Conservation (phyloP, 2,329 filamentous ascomycete species). For the Alternaria rosae region DNA sequence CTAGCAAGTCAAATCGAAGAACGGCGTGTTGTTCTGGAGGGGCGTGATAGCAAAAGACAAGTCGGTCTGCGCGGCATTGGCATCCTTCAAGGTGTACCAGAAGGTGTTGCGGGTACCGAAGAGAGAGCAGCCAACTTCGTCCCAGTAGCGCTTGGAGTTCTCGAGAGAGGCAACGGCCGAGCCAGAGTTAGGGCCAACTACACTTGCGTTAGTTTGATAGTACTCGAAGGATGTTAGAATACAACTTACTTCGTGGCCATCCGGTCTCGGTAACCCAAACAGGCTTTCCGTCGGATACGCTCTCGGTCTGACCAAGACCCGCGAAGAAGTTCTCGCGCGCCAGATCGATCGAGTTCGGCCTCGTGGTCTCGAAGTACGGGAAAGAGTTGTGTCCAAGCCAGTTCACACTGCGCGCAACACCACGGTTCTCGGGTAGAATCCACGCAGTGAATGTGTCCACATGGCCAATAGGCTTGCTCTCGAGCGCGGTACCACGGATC, state of each 20-base stretch:
- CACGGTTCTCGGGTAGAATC: constrained; percentile 74
- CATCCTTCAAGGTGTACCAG: constrained; percentile 44
- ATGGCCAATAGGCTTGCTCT: constrained; percentile 72
- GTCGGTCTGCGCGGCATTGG: constrained; percentile 54
- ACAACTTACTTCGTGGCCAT: constrained; percentile 63
- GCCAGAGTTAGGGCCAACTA: constrained; percentile 31
- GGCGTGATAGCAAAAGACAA: constrained; percentile 62
- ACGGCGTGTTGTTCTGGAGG: constrained; percentile 59
- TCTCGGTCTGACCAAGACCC: constrained; percentile 67
- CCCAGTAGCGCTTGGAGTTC: constrained; percentile 39
- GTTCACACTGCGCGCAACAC: constrained; percentile 72
- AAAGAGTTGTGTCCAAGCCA: constrained; percentile 86
- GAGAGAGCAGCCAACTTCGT: constrained; percentile 37
- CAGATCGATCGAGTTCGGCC: constrained; percentile 62
- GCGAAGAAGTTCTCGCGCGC: constrained; percentile 71
- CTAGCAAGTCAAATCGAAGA: constrained; percentile 62
- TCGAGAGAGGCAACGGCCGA: constrained; percentile 33
- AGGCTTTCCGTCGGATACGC: constrained; percentile 68
- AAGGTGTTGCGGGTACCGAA: constrained; percentile 37
- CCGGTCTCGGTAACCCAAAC: constrained; percentile 90
- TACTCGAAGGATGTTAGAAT: too few species aligned
- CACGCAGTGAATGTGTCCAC: constrained; percentile 82
- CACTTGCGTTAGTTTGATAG: not conserved
- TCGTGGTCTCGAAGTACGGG: constrained; percentile 79
- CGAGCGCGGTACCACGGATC: constrained; percentile 68